These are phyloP conservation scores for Tremella mesenterica DNA, from an alignment of 768 basidiomycete genomes.

Conservation along the genomic window DNA sequence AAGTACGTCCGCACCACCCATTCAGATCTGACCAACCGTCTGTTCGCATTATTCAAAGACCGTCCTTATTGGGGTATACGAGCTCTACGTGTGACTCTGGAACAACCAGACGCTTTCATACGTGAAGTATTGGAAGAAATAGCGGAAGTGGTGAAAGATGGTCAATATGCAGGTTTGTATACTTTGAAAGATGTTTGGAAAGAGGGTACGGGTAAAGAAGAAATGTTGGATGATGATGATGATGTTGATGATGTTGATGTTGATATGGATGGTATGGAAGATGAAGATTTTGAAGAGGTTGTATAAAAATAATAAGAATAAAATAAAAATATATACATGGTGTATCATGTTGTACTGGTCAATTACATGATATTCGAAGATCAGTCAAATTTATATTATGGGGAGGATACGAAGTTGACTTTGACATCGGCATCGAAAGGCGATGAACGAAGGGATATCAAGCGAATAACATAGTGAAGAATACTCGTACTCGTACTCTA, in stretches of 20 bases:
- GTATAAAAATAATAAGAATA: background rate
- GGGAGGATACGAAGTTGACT: too few species aligned
- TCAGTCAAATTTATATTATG: too few species aligned
- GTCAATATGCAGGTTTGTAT: conserved; percentile 30
- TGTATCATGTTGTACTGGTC: too few species aligned
- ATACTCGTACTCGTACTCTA: too few species aligned
- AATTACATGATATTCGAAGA: too few species aligned
- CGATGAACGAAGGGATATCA: too few species aligned
- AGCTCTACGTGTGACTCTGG: conserved; percentile 13
- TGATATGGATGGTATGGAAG: conserved; percentile 12
- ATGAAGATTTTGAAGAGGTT: conserved; percentile 21
- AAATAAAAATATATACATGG: too few species aligned
- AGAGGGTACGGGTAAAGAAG: background rate
- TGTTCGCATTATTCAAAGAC: conserved; percentile 71
- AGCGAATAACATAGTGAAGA: too few species aligned
- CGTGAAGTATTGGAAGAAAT: conserved; percentile 31
- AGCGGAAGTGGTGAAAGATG: conserved; percentile 24
- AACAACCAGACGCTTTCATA: conserved; percentile 33
- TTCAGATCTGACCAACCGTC: conserved; percentile 73
- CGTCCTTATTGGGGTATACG: conserved; percentile 59
- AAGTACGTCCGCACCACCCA: conserved; percentile 49
- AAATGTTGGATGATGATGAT: background rate
- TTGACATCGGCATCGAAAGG: too few species aligned
- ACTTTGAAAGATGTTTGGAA: conserved; percentile 20
- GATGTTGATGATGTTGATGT: conserved; percentile 10